Evolutionary conservation across 495 filamentous ascomycete genomes (phyloP).

Genomic region (Apodospora peruviana): DNA sequence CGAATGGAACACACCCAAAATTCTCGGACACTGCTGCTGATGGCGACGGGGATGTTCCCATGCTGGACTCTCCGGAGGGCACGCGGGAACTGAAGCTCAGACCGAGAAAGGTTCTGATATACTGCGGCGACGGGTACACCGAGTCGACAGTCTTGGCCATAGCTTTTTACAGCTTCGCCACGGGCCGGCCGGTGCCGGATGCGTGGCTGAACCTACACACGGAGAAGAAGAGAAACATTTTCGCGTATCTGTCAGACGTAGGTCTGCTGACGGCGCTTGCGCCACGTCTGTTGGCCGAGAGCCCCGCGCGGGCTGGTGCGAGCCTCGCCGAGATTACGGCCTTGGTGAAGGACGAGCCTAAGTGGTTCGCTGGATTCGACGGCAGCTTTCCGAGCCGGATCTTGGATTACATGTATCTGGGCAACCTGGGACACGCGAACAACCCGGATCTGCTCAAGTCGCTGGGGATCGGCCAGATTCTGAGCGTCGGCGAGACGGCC

Average conservation of each 20-base stretch:
- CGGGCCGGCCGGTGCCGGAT: constrained; percentile 69
- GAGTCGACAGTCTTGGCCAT: constrained; percentile 83
- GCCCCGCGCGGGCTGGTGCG: constrained; percentile 32
- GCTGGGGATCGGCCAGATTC: constrained; percentile 78
- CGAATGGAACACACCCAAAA: constrained; percentile 50
- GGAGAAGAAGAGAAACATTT: constrained; percentile 82
- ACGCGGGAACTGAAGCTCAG: constrained; percentile 25
- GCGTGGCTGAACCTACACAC: constrained; percentile 86
- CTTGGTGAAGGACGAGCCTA: constrained; percentile 50
- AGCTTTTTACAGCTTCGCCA: constrained; percentile 86
- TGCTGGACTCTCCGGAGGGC: constrained; percentile 18
- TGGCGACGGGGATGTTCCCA: constrained; percentile 34
- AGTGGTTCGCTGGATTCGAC: constrained; percentile 80
- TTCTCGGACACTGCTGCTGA: constrained; percentile 40
- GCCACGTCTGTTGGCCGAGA: constrained; percentile 56
- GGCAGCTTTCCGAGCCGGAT: constrained; percentile 86
- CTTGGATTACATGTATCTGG: constrained; percentile 91
- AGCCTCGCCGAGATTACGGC: constrained; percentile 39
- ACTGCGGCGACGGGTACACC: constrained; percentile 94
- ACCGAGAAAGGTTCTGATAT: constrained; percentile 69
- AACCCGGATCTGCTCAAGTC: constrained; percentile 75
- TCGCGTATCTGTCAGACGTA: constrained; percentile 89
- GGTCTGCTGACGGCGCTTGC: constrained; percentile 70
- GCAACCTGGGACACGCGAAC: constrained; percentile 87
- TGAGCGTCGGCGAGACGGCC: constrained; percentile 90